phyloP scores from a whole-genome alignment of 2,329 filamentous ascomycete genomes.

The Paradendryphiella salina region DNA sequence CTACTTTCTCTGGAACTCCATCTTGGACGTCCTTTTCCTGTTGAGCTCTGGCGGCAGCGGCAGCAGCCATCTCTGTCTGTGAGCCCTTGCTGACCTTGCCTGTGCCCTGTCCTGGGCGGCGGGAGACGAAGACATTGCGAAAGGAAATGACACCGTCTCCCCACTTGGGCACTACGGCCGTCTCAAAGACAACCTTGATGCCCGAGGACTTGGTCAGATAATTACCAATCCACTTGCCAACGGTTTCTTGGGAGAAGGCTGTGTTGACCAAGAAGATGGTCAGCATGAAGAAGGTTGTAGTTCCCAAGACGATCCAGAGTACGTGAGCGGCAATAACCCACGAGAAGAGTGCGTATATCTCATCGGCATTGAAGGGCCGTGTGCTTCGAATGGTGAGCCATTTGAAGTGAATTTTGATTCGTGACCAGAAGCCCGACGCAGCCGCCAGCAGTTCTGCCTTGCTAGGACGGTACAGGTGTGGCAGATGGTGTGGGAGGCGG shows the following conservation, averaged over 20 bases:
- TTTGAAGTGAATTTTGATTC: slow-evolving; percentile 89
- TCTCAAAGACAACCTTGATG: slow-evolving; percentile 93
- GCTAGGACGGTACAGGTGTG: slow-evolving; percentile 77
- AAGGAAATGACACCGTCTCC: slow-evolving; percentile 93
- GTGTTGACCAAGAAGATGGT: slow-evolving; percentile 92
- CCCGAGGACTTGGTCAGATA: slow-evolving; percentile 94
- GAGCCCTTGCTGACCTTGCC: slow-evolving; percentile 92
- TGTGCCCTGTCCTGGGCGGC: slow-evolving; percentile 78
- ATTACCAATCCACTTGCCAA: slow-evolving; percentile 91
- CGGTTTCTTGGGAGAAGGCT: slow-evolving; percentile 93
- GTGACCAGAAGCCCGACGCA: slow-evolving; percentile 89
- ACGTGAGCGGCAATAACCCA: slow-evolving; percentile 95
- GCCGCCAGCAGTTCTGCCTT: slow-evolving; percentile 92
- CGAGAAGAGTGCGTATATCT: slow-evolving; percentile 92
- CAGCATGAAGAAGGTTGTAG: slow-evolving; percentile 94
- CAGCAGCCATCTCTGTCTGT: slow-evolving; percentile 78
- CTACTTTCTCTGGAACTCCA: slow-evolving; percentile 45
- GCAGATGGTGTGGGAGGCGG: slow-evolving; percentile 59
- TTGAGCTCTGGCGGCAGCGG: slow-evolving; percentile 71
- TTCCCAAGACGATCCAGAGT: slow-evolving; percentile 93
- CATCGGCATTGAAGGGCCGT: slow-evolving; percentile 91
- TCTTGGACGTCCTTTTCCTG: slow-evolving; percentile 44
- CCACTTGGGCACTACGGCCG: slow-evolving; percentile 96
- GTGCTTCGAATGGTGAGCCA: slow-evolving; percentile 96
- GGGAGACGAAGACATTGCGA: slow-evolving; percentile 92